Base-by-base conservation (phyloP, 768 basidiomycete genomes). In the Russula griseocarnosa region DNA sequence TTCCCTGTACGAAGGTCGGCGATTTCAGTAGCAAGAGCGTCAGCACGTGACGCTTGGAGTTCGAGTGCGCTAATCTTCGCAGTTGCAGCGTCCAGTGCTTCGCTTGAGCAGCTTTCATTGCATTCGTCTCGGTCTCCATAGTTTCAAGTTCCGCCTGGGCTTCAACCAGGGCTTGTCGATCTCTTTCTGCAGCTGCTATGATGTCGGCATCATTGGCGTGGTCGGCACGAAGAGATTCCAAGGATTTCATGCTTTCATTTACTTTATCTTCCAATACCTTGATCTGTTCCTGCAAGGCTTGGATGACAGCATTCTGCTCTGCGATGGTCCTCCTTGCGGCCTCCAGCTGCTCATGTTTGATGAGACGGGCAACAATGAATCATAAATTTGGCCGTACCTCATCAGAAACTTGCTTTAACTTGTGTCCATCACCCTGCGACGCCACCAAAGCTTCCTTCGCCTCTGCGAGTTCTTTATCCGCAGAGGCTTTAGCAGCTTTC, bases 131-230 rank as follows among this genome's bases (percentile, higher is more conserved):
- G 13, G 77, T 76, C 60, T 80, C 74, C 38, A 86, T 78, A 6
- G 81, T 76, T 49, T 80, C 81, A 40, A 90, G 76, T 58, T 90
- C 82, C 2, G 80, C 81, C 67, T 85, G 83, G 14, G 84, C 86
- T 70, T 84, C 84, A 22, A 83, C 69, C 32, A 90, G 77, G 24
- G 84, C 83, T 69, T 86, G 86, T 22, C 79, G 86, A 65, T 90
- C 86, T 46, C 79, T 74, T n/a, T 83, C 83, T 18, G 83, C 82
- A 18, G 79, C 77, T 1, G 79, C 73, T 0, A 81, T 77, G 32
- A 77, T 78, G 1, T 78, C 73, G 4, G 76, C 71, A 16, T 78
- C 76, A 7, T 79, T 73, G 16, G 79, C 79, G 28, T 82, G 79
- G 3, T 78, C 78, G 14, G 76, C 69, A 65, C 81, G 79, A 20